A percentile compares a stretch with the other conserved stretches of the same genome.
Evolutionary conservation across 495 filamentous ascomycete species (phyloP).

Genomic region (Penicillium odoratum): DNA sequence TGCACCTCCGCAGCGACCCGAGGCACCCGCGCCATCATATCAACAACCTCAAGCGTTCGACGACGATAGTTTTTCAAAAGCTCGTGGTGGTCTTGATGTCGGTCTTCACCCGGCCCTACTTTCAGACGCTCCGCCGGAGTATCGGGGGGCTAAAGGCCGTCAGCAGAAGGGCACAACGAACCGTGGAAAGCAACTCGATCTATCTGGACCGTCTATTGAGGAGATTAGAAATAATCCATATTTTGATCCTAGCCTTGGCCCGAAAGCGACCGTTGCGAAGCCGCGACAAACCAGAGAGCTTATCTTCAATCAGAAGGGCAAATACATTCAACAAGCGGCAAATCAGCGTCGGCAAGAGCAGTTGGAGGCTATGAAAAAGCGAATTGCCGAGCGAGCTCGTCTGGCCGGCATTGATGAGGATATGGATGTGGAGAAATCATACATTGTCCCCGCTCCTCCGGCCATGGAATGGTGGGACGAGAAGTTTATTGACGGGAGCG

Average conservation of each 20-base stretch:
- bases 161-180: constrained; percentile 59
- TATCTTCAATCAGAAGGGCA: constrained; percentile 93
- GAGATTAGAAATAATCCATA: constrained; percentile 79
- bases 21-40: constrained; percentile 37
- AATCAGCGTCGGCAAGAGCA: constrained; percentile 82
- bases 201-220: constrained; percentile 67
- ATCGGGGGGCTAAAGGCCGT: constrained; percentile 58
- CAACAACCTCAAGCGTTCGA: constrained; percentile 44
- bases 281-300: constrained; percentile 70
- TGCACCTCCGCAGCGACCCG: constrained; percentile 41
- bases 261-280: constrained; percentile 61
- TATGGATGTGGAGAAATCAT: constrained; percentile 83
- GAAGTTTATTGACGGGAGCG: constrained; percentile 68
- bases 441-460: constrained; percentile 77
- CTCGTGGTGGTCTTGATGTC: constrained; percentile 79
- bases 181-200: constrained; percentile 61
- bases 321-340: constrained; percentile 92
- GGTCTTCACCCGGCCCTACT: constrained; percentile 86
- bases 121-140: constrained; percentile 66
- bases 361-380: constrained; percentile 90
- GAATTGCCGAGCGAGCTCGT: constrained; percentile 80
- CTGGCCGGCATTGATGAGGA: constrained; percentile 91
- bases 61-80: constrained; percentile 49
- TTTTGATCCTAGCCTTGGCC: constrained; percentile 71
- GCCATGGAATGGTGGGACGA: constrained; percentile 99